Evolutionary conservation across 1,139 yeast species (phyloP), one percentile per base, ranked within the genome.

Genomic region (Saccharomyces hybrid): DNA sequence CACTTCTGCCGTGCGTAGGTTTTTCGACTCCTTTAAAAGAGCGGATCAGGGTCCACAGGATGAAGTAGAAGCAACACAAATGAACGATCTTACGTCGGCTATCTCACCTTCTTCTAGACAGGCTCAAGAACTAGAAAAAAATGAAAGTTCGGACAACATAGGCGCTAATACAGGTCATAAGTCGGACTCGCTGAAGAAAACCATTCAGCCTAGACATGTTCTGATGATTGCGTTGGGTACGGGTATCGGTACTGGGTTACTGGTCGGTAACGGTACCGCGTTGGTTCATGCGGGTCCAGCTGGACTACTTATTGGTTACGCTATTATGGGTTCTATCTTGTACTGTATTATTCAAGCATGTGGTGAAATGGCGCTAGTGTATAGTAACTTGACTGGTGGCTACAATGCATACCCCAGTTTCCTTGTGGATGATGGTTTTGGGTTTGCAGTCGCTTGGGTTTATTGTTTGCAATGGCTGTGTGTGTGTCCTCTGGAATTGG

Each of bases 161-260:
- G 47, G 23, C 23, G 23, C 49, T 9, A 28, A 49, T 14, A 49
- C 57, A 26, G 49, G 52, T 6, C 58, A 56, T 23, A 57, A 63
- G 25, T 38, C 44, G 52, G 61, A 54, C 48, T 64, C 67, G 47
- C 73, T 81, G 53, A 77, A 78, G 59, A 75, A 81, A 53, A 79
- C 80, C 27, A 75, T 81, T 51, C 74, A 74, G 55, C 73, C 78
- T 27, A 70, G 83, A 54, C 83, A 80, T 63, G 68, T 80, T 56
- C 80, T 83, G 63, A 80, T 85, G 85, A 86, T 89, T 59, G 88
- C 95, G 42, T 77, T 88, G 51, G 96, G 95, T 20, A 88, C 95
- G 25, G 86, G 91, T 60, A 85, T 88, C 55, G 96, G 96, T 72
- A 83, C 89, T 3, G 93, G 93, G 54, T 71, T 86, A 52, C 77